Percentiles rank a stretch among this genome's conserved stretches.
phyloP scores from a whole-genome alignment of 805 yeast species.

The Metschnikowia picachoensis region DNA sequence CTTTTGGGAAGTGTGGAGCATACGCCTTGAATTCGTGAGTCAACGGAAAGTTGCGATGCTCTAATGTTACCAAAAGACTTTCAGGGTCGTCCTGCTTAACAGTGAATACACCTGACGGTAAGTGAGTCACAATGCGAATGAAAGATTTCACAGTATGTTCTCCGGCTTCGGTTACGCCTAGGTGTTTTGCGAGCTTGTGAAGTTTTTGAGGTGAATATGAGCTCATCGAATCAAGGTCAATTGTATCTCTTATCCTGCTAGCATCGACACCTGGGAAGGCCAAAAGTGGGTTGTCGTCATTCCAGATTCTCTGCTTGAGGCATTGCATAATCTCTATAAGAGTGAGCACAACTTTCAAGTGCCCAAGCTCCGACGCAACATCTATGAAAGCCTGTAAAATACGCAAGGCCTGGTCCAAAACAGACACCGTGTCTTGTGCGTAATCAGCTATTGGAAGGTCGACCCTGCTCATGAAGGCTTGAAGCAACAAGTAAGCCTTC shows the following conservation, averaged over 20 bases:
- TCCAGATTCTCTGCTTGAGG: conserved; percentile 86
- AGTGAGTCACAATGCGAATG: conserved; percentile 44
- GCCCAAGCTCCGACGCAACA: conserved; percentile 81
- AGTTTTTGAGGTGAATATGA: conserved; percentile 33
- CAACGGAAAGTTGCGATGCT: conserved; percentile 49
- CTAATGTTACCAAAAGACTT: conserved; percentile 41
- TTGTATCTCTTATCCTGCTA: background rate
- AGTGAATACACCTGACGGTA: conserved; percentile 58
- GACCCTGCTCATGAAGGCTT: conserved; percentile 65
- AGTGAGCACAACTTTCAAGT: conserved; percentile 53
- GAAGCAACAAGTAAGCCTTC: conserved; percentile 66
- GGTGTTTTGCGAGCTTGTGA: conserved; percentile 29
- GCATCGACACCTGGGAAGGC: conserved; percentile 47
- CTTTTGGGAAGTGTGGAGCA: conserved; percentile 81
- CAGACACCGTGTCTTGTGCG: conserved; percentile 87
- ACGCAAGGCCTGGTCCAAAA: conserved; percentile 91
- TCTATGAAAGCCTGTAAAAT: conserved; percentile 90
- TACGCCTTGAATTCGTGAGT: conserved; percentile 63
- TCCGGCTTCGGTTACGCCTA: conserved; percentile 31
- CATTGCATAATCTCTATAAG: conserved; percentile 75
- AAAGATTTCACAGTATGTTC: conserved; percentile 37
- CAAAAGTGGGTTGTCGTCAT: conserved; percentile 66
- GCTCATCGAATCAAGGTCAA: conserved; percentile 43
- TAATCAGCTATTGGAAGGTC: conserved; percentile 95
- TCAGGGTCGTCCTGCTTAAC: conserved; percentile 36